Percentiles rank a stretch among this genome's conserved stretches.
Evolutionary conservation across 108 stramenopile species (phyloP).

Genomic region (Pseudonitzschia multiseries): DNA sequence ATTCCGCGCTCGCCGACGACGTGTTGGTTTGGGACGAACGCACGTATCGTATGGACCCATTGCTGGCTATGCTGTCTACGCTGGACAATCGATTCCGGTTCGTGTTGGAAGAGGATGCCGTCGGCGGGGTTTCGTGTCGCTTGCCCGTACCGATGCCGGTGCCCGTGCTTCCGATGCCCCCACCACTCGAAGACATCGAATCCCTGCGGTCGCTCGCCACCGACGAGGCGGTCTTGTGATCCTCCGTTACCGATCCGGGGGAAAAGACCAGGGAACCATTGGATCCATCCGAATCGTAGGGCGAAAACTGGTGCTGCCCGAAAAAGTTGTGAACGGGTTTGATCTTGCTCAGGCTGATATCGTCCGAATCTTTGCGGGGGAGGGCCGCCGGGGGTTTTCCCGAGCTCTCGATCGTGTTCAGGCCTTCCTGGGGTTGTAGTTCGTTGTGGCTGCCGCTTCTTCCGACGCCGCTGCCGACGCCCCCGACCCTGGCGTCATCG

Average conservation of each 20-base stretch:
- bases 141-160: no score
- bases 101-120: conserved; percentile 4
- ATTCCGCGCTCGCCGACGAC: not conserved
- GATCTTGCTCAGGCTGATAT: conserved; percentile 23
- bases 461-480: not conserved
- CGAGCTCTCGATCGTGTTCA: conserved; percentile 9
- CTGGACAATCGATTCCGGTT: conserved; percentile 31
- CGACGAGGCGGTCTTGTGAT: not conserved
- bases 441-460: not conserved
- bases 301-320: not conserved
- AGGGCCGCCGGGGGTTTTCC: not conserved
- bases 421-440: not conserved
- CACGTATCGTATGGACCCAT: conserved; percentile 32
- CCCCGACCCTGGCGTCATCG: not conserved
- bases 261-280: conserved; percentile 24
- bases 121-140: not conserved
- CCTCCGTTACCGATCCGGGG: conserved; percentile 5
- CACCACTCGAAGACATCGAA: not conserved
- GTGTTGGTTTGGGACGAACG: conserved; percentile 1
- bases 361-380: conserved; percentile 28
- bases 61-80: conserved; percentile 40
- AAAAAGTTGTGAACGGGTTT: conserved; percentile 41
- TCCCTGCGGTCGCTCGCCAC: not conserved
- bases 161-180: not conserved
- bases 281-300: conserved; percentile 33